phyloP scores from a whole-genome alignment of 2,329 filamentous ascomycete species.

The Penicillium thymicola region DNA sequence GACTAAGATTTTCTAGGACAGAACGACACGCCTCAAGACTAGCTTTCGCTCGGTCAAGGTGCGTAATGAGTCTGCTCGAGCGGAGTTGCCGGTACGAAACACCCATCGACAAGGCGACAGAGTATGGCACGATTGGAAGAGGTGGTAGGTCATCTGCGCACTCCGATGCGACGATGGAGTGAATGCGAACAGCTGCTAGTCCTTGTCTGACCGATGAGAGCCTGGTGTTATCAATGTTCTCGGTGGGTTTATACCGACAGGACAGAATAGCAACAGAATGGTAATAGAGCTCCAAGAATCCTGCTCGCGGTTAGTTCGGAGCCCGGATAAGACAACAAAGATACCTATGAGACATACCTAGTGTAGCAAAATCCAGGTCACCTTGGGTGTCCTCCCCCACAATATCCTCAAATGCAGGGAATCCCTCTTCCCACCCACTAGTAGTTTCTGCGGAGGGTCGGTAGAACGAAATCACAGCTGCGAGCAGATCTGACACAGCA shows the following conservation, averaged over 20 bases:
- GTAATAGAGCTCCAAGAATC: slow-evolving; percentile 55
- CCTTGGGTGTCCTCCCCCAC: slow-evolving; percentile 26
- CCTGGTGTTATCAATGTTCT: slow-evolving; percentile 44
- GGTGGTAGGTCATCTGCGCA: slow-evolving; percentile 48
- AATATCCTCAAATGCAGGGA: slow-evolving; percentile 38
- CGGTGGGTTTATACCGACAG: slow-evolving; percentile 45
- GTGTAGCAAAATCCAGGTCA: slow-evolving; percentile 29
- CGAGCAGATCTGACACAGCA: slow-evolving; percentile 37
- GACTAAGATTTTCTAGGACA: slow-evolving; percentile 34
- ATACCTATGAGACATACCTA: slow-evolving; percentile 20
- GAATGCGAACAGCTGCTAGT: slow-evolving; percentile 55
- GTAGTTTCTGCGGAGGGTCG: slow-evolving; percentile 34
- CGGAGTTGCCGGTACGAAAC: slow-evolving; percentile 58
- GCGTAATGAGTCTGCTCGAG: slow-evolving; percentile 47
- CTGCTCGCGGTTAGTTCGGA: slow-evolving; percentile 24
- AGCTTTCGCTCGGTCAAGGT: slow-evolving; percentile 35
- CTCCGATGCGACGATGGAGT: slow-evolving; percentile 50
- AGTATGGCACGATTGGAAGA: slow-evolving; percentile 55
- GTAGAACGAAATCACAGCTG: slow-evolving; percentile 41
- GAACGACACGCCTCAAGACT: slow-evolving; percentile 37
- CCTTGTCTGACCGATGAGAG: slow-evolving; percentile 54
- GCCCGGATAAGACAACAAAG: background rate
- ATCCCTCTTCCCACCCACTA: slow-evolving; percentile 39
- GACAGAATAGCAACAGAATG: slow-evolving; percentile 57
- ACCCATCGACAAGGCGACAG: slow-evolving; percentile 53